Conservation (phyloP, 1,139 yeast species). For the Geotrichum cucujoidarum region DNA sequence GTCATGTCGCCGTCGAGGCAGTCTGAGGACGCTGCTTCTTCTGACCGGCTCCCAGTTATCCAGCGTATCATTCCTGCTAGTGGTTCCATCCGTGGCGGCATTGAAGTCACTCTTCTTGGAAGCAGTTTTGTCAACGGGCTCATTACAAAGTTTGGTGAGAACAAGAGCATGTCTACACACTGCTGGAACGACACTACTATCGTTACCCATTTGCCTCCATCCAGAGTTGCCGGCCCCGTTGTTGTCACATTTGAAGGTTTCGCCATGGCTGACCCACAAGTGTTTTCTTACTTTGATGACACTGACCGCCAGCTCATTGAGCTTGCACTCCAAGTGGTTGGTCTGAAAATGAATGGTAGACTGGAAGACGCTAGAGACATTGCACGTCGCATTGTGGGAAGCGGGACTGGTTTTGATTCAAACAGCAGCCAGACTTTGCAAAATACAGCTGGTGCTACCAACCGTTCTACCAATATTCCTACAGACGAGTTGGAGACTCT, state of each 20-base stretch:
- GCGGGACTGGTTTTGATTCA: conserved; percentile 21
- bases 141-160: conserved; percentile 76
- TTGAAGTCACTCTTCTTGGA: conserved; percentile 83
- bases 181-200: conserved; percentile 92
- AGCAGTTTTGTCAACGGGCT: conserved; percentile 76
- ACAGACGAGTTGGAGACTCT: conserved; percentile 56
- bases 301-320: conserved; percentile 89
- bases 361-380: conserved; percentile 85
- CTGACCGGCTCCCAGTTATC: conserved; percentile 46
- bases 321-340: conserved; percentile 84
- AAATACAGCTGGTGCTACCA: conserved; percentile 1
- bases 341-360: conserved; percentile 86
- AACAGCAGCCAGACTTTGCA: conserved; percentile 6
- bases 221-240: conserved; percentile 80
- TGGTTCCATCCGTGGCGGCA: conserved; percentile 91
- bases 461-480: conserved; percentile 21
- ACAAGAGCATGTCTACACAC: conserved; percentile 75
- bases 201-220: conserved; percentile 85
- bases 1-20: conserved; percentile 12
- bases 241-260: conserved; percentile 62
- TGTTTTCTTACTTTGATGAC: conserved; percentile 83
- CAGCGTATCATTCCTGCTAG: conserved; percentile 85
- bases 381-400: conserved; percentile 65
- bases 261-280: conserved; percentile 42
- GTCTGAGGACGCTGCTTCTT: conserved; percentile 13